Evolutionary conservation across 345 rosid species (phyloP).

Genomic region (Citrus sp.): DNA sequence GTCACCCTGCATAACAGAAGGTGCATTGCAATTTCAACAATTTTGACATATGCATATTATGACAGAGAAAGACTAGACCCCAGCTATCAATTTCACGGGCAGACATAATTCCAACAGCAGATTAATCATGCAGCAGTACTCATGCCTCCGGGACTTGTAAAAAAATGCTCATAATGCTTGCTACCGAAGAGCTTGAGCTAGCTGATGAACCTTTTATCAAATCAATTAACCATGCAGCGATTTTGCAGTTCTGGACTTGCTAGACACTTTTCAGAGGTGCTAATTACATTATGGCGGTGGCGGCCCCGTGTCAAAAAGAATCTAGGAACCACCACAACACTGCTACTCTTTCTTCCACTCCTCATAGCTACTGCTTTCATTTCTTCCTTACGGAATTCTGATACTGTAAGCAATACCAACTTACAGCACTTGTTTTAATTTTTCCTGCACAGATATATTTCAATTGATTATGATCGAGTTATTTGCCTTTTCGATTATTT

Average conservation of each 20-base stretch:
- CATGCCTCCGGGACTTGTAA: background rate
- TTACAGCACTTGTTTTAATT: too few relatives aligned
- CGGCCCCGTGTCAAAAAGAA: constrained; percentile 14
- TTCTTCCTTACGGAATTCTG: constrained; percentile 18
- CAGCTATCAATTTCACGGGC: too few relatives aligned
- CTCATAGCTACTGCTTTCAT: constrained; percentile 21
- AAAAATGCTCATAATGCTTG: too few relatives aligned
- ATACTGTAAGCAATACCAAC: constrained; percentile 25
- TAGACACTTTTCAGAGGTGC: constrained; percentile 10
- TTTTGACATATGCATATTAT: too few relatives aligned
- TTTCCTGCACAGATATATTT: too few relatives aligned
- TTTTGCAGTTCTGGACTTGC: constrained; percentile 5
- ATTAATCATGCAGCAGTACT: too few relatives aligned
- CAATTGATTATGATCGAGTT: too few relatives aligned
- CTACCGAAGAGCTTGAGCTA: background rate
- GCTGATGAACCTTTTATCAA: background rate
- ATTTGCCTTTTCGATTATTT: background rate
- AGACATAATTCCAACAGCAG: too few relatives aligned
- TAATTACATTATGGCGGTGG: constrained; percentile 13
- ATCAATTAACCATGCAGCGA: background rate
- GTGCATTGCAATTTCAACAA: too few relatives aligned
- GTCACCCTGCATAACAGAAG: too few relatives aligned
- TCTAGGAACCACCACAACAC: constrained; percentile 15
- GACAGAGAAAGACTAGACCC: too few relatives aligned
- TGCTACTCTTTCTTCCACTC: constrained; percentile 23